Base-by-base conservation (phyloP, 768 basidiomycete species). In the Asterophora lycoperdoides region DNA sequence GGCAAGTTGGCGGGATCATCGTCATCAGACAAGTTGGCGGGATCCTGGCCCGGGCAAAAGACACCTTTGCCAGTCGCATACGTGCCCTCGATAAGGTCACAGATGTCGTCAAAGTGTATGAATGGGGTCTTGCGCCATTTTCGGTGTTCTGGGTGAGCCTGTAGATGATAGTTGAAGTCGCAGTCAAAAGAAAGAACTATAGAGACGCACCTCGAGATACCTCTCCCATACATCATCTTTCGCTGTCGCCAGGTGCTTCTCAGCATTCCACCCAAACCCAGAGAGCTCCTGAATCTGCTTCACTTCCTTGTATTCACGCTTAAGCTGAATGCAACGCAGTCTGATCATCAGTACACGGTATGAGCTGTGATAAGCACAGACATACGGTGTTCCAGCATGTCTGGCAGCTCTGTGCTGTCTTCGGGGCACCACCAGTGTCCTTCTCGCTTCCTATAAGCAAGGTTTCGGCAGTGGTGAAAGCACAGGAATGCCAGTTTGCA, bases 101-200 rank as follows among this genome's bases (percentile, higher is more conserved):
- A 35, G 7, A 49, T 49, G 6, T 44, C 36, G 29, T 44, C n/a
- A n/a, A 40, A 63, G 13, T 55, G 45, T 4, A 55, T 53, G 34
- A 63, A 63, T 5, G 58, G 2, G 5, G 44, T 56, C 17, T 47
- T 58, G 30, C 43, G 40, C 65, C 63, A 66, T 29, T 56, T 57
- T 10, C 17, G 26, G 26, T 54, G 40, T 26, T 47, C 50, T 4
- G 44, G 51, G 20, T 57, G 36, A 30, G 29, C 34, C 58, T 58
- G 37, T 8, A 49, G 34, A 51, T 28, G n/a, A 4, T 23, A 39
- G n/a, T n/a, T 17, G 5, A 11, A 5, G 33, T 34, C 33, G n/a
- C 9, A 11, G n/a, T n/a, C n/a, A 4, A n/a, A 14, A 5, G n/a
- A 34, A 5, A 34, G 10, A 9, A 34, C 5, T 5, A 11, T 34